Evolutionary conservation across 495 filamentous ascomycete genomes (phyloP), one percentile per base, ranked within the genome.

Genomic region (Parathielavia appendiculata): DNA sequence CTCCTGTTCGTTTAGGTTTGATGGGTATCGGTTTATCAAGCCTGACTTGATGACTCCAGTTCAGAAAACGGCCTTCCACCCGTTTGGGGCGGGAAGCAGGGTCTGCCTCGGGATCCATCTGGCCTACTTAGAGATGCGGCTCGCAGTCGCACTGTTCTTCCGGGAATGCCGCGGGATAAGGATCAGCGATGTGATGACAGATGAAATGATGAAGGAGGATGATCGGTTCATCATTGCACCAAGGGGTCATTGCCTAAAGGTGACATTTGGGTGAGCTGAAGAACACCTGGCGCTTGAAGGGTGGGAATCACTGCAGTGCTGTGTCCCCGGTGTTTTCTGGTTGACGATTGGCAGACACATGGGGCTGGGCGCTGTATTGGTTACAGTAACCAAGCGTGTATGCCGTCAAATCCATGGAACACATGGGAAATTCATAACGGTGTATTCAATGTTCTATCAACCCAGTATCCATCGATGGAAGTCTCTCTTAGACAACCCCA

Each of bases 81-180:
- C 82, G 1, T 87, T 86, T 47, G 71, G 72, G 36, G 26, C 75
- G 26, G 83, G 84, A 0, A 78, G 76, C 1, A 61, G 81, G 14
- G 75, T 78, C 44, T 86, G 83, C 51, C 71, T 83, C 53, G 83
- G 82, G 6, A 70, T 74, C 58, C 76, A 80, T 54, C 58, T 81
- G 35, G 81, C 81, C 19, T 79, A 69, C 46, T 68, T 68, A 16
- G 80, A 84, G 59, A 79, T 83, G 71, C 68, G 72, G 5, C 59
- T 79, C 1, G 71, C 40, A 4, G 40, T 43, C 13, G 40, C 40
- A n/a, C 40, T 43, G 40, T 43, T 43, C 40, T 43, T 43, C 40
- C 2, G 40, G 14, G 7, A 16, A 19, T 43, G 40, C 17, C 40
- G 40, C 14, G 40, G 40, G 16, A n/a, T n/a, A 19, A 16, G 14